Conservation (phyloP, 192 early-diverging fungal species). For the Polychytrium aggregatum region DNA sequence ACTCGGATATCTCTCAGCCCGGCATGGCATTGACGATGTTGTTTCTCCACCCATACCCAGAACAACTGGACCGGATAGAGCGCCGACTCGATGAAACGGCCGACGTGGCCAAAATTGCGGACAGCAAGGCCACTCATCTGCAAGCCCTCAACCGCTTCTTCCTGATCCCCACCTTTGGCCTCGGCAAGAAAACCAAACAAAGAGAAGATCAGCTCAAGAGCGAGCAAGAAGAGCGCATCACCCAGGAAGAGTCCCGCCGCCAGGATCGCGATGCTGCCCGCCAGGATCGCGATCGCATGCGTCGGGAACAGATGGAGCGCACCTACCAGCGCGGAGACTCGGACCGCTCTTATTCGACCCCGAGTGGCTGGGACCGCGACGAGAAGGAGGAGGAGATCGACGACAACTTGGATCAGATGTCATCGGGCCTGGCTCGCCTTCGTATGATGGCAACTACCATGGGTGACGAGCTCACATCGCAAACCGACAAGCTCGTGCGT, state of each 20-base stretch:
- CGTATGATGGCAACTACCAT: constrained; percentile 40
- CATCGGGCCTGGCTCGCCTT: constrained; percentile 20
- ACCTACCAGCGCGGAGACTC: too few species aligned
- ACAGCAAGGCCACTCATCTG: constrained; percentile 34
- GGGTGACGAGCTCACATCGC: constrained; percentile 33
- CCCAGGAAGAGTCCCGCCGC: constrained; percentile 4
- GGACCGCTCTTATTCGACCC: constrained; percentile 25
- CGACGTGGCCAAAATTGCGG: constrained; percentile 24
- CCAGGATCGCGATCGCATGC: neutral
- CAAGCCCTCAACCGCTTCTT: constrained; percentile 40
- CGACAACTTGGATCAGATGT: constrained; percentile 36
- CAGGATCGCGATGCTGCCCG: neutral
- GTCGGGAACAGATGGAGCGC: neutral
- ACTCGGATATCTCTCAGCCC: too few species aligned
- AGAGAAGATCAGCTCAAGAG: constrained; percentile 20
- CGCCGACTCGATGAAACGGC: constrained; percentile 25
- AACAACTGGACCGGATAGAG: constrained; percentile 33
- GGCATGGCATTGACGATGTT: too few species aligned
- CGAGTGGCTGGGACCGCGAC: constrained; percentile 32
- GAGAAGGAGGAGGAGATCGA: constrained; percentile 43
- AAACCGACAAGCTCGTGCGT: constrained; percentile 15
- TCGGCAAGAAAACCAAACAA: constrained; percentile 20
- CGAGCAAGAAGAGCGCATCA: too few species aligned
- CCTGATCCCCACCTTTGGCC: constrained; percentile 40
- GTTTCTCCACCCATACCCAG: too few species aligned